Evolutionary conservation across 177 flowering plant species (phyloP).

Genomic region (Vitis hybrid): DNA sequence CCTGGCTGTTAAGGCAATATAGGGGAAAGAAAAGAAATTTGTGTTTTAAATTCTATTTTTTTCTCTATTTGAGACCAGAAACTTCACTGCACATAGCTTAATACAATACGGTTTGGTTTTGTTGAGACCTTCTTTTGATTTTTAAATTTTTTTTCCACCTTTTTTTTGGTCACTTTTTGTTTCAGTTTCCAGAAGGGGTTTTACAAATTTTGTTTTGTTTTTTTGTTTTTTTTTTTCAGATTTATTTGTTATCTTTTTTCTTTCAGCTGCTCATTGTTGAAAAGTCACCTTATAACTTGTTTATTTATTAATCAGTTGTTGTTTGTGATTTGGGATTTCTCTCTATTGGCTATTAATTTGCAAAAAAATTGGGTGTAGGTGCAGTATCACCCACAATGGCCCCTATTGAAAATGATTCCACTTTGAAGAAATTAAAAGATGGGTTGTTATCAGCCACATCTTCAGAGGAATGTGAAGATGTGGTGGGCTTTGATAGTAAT

Average conservation of each 20-base stretch:
- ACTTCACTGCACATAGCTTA: not conserved
- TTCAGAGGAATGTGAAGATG: conserved; percentile 30
- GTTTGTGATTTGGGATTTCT: not conserved
- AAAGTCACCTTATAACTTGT: not conserved
- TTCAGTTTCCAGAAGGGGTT: too few species aligned
- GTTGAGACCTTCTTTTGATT: not conserved
- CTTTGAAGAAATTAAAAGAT: conserved; percentile 38
- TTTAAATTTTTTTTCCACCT: too few species aligned
- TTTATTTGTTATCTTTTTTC: not conserved
- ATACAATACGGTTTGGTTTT: not conserved
- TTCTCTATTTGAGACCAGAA: not conserved
- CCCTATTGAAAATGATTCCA: conserved; percentile 35
- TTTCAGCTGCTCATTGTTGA: not conserved
- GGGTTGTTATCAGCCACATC: conserved; percentile 32
- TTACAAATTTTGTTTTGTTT: too few species aligned
- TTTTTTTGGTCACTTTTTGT: too few species aligned
- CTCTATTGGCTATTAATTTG: not conserved
- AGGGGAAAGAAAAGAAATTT: not conserved
- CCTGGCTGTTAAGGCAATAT: not conserved
- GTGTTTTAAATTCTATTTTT: not conserved
- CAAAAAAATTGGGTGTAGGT: conserved; percentile 34
- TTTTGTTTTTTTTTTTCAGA: not conserved
- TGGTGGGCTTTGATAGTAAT: conserved; percentile 21
- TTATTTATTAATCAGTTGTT: too few species aligned
- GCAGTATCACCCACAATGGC: conserved; percentile 40